Evolutionary conservation across 139 green algal species (phyloP).

Genomic region (Chlamydomonas eustigma): DNA sequence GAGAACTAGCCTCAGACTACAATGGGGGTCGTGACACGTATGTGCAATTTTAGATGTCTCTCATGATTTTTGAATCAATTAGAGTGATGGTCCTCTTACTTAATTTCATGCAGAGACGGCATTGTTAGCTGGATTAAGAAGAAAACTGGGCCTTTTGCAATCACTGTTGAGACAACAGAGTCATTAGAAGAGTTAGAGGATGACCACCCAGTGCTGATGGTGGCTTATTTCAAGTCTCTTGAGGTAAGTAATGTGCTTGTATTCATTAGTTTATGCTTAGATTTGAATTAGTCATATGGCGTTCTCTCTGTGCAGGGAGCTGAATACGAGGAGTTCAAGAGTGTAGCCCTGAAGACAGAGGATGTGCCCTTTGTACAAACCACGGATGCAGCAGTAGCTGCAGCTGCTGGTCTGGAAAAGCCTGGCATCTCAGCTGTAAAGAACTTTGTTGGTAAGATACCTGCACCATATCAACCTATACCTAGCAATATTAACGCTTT

Average conservation of each 20-base stretch:
- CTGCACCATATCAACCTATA: not conserved
- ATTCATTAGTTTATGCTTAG: not conserved
- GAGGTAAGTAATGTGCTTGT: conserved; percentile 23
- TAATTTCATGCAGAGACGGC: conserved; percentile 56
- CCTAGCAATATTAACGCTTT: too few species aligned
- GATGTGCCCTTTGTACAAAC: conserved; percentile 65
- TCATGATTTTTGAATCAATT: too few species aligned
- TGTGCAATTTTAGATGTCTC: conserved; percentile 4
- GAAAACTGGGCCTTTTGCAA: conserved; percentile 78
- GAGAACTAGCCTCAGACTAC: conserved; percentile 67
- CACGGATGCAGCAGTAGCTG: conserved; percentile 56
- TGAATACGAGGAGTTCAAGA: conserved; percentile 55
- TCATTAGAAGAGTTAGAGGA: conserved; percentile 50
- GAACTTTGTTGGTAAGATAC: conserved; percentile 53
- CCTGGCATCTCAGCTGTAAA: conserved; percentile 53
- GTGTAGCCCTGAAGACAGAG: conserved; percentile 53
- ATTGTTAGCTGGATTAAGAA: conserved; percentile 85
- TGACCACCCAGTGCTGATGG: conserved; percentile 43
- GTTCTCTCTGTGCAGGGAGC: conserved; percentile 44
- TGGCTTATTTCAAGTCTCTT: conserved; percentile 72
- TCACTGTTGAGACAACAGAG: conserved; percentile 38
- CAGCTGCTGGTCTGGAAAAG: conserved; percentile 52
- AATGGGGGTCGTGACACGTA: conserved; percentile 63
- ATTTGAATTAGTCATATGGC: not conserved
- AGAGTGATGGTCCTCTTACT: not conserved